Evolutionary conservation across 768 basidiomycete genomes (phyloP).

Genomic region (Naematelia aurantialba): DNA sequence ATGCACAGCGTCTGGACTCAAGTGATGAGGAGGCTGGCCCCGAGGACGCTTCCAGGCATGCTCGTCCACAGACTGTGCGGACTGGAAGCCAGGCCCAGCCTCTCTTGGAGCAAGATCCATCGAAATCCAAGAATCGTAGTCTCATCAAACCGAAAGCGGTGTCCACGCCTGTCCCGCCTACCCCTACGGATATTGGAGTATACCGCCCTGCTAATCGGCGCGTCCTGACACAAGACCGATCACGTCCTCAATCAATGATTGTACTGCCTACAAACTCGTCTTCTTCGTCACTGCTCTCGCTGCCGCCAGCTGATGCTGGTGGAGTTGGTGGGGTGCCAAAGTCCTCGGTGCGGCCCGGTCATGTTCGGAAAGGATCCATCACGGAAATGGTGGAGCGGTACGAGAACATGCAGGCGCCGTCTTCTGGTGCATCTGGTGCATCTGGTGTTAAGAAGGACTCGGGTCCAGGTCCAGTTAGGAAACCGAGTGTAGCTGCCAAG

Average conservation of each 20-base stretch:
- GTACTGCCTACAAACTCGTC: constrained; percentile 18
- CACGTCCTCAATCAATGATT: constrained; percentile 37
- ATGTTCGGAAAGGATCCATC: constrained; percentile 40
- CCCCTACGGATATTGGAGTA: not conserved
- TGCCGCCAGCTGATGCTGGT: not conserved
- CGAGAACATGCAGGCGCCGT: constrained; percentile 31
- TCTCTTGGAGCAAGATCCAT: not conserved
- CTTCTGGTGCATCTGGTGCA: constrained; percentile 3
- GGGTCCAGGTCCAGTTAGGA: too few relatives aligned
- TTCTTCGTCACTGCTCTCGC: constrained; percentile 4
- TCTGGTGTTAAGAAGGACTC: not conserved
- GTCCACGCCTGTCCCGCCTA: not conserved
- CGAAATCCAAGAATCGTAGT: not conserved
- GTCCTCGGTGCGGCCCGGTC: constrained; percentile 18
- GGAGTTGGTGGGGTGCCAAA: constrained; percentile 3
- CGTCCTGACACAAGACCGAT: not conserved
- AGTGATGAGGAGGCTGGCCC: constrained; percentile 42
- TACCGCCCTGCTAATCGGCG: not conserved
- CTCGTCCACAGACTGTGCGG: not conserved
- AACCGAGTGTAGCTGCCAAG: constrained; percentile 33
- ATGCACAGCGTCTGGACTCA: constrained; percentile 18
- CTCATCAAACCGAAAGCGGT: not conserved
- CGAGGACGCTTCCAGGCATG: constrained; percentile 27
- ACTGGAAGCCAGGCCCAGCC: not conserved
- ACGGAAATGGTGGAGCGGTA: constrained; percentile 43